Conservation (phyloP, 148 eudicot species). For the Fagopyrum esculentum region DNA sequence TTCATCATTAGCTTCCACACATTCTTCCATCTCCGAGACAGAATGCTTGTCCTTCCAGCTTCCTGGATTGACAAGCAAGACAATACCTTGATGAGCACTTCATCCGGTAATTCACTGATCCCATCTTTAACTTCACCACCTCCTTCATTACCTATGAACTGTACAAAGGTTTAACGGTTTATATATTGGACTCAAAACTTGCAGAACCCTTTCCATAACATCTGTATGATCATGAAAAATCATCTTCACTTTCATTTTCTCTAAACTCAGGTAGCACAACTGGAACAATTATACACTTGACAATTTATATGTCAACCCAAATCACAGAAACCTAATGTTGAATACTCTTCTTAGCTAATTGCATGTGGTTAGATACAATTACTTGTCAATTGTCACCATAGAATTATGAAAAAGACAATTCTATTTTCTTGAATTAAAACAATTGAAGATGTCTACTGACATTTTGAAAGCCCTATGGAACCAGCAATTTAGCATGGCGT, state of each 20-base stretch:
- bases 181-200: not conserved
- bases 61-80: conserved; percentile 10
- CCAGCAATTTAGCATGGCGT: not conserved
- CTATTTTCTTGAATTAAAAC: not conserved
- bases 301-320: not conserved
- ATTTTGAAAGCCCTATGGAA: not conserved
- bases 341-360: not conserved
- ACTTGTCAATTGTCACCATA: not conserved
- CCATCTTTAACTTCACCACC: not conserved
- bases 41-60: conserved; percentile 13
- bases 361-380: conserved; percentile 8
- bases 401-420: not conserved
- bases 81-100: conserved; percentile 1
- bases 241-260: not conserved
- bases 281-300: not conserved
- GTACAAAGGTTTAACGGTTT: not conserved
- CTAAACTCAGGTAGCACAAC: not conserved
- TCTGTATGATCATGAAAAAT: not conserved
- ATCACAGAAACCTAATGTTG: not conserved
- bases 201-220: too few relatives aligned
- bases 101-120: conserved; percentile 11
- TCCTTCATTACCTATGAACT: not conserved
- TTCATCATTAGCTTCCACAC: conserved; percentile 10
- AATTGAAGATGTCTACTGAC: not conserved
- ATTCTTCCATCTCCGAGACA: conserved; percentile 15